phyloP scores from a whole-genome alignment of 2,329 filamentous ascomycete genomes.

The Fusarium sp. region DNA sequence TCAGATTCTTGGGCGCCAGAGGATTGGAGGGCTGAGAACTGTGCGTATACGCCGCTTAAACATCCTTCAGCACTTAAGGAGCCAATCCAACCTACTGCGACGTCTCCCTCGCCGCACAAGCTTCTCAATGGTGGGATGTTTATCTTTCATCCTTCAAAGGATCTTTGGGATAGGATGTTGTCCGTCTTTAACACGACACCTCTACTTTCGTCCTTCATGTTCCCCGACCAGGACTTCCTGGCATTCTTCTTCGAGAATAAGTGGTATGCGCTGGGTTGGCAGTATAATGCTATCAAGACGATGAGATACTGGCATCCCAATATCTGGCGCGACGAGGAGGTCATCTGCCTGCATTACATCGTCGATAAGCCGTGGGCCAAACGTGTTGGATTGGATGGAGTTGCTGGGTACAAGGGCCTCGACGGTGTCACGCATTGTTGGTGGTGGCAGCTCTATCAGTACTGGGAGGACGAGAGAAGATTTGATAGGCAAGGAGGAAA shows the following conservation, averaged over 20 bases:
- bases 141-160: constrained; percentile 36
- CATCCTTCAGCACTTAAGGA: constrained; percentile 28
- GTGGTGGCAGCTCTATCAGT: constrained; percentile 43
- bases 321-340: constrained; percentile 43
- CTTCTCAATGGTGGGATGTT: constrained; percentile 44
- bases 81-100: constrained; percentile 19
- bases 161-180: constrained; percentile 35
- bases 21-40: constrained; percentile 39
- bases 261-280: constrained; percentile 43
- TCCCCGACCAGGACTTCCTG: constrained; percentile 40
- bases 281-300: constrained; percentile 44
- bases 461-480: constrained; percentile 33
- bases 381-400: constrained; percentile 29
- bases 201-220: constrained; percentile 30
- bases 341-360: constrained; percentile 41
- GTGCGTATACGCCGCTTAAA: constrained; percentile 38
- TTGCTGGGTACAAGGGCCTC: constrained; percentile 33
- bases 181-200: constrained; percentile 30
- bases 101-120: constrained; percentile 19
- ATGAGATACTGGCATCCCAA: constrained; percentile 43
- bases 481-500: constrained; percentile 20
- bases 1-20: constrained; percentile 39
- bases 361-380: constrained; percentile 43
- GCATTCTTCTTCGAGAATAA: constrained; percentile 36
- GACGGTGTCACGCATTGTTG: constrained; percentile 38